Base-by-base conservation (phyloP, 768 basidiomycete species). In the Lyophyllum semitale region DNA sequence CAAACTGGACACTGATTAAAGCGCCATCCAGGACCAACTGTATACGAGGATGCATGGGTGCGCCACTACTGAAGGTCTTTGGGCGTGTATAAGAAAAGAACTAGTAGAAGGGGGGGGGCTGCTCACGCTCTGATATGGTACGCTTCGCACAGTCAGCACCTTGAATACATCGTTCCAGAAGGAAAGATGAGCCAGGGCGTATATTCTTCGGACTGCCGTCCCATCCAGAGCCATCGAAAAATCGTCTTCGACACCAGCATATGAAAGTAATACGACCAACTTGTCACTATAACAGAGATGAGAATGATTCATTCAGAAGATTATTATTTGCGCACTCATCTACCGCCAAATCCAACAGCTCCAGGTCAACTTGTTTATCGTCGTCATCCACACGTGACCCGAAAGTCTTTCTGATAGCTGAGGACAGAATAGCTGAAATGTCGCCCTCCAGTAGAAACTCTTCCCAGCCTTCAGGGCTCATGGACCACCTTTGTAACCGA, bases 121-220 rank as follows among this genome's bases (percentile, higher is more conserved):
- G 73, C 85, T 63, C 61, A 92, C 90, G 54, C 84, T 85, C 68
- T 91, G 86, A 63, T 91, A 92, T 7, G 91, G 91, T 11, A 93
- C 84, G 30, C 74, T 76, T 38, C 74, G 79, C 33, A 88, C 71
- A 17, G 73, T 74, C 30, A 79, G 68, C 13, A 86, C 76, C 23
- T 68, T 64, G 67, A 85, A 80, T 2, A 61, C 58, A 11, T 77
- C 77, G 4, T 72, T 71, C 22, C 67, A 58, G 49, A 71, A 66
- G n/a, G 77, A 70, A 15, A 91, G 63, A 50, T 77, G 77, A 15
- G 81, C 73, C 38, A 91, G 69, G 11, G 85, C 83, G 68, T 91
- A 91, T 32, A 85, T 78, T 42, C 89, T 78, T 42, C 84, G 78
- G 49, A 87, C 79, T 25, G 73, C 71, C 22, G 70, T 72, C 37